Evolutionary conservation across 2,329 filamentous ascomycete genomes (phyloP), one percentile per base, ranked within the genome.

Genomic region (Phialophora verrucosa): DNA sequence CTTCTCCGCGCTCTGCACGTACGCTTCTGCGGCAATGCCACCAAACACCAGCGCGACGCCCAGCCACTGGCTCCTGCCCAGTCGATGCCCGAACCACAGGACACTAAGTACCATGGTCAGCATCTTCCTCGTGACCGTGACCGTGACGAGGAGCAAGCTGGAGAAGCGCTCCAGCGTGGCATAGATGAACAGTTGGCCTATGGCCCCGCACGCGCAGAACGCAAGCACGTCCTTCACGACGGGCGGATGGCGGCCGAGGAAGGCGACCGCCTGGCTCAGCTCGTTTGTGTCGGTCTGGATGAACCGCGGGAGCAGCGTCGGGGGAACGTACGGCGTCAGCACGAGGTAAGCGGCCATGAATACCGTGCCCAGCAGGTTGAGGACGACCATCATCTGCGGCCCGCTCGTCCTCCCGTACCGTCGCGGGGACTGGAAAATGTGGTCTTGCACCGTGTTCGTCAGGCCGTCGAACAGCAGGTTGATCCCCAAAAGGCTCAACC

Each of bases 331-430:
- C 0, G 95, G 95, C 73, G 89, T 91, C 23, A 93, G 75, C 20
- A 94, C 70, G 53, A 99, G 87, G 75, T 96, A 98, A 0, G 81
- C 75, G 23, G 86, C 83, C 3, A 93, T 98, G 64, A 98, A 83
- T 55, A 88, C 75, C 3, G 93, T 94, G 73, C 87, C 90, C 78
- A 98, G 90, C 63, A 97, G 82, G 77, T 98, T 99, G 79, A 97
- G 92, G 47, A 94, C 93, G 77, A 93, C 96, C 95, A 99, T 99
- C 95, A 99, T 99, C 85, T 99, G 95, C 66, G 94, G 93, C 10
- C 95, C 95, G 2, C 88, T 87, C 77, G 95, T 97, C 14, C 90
- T 88, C 70, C 87, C 88, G 80, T 93, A 96, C 1, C 79, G 76
- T 29, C 81, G 79, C 2, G 80, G 81, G 6, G 87, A 84, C 70